Conservation (phyloP, 176 grass and related monocot genomes). For the Musa acuminata region DNA sequence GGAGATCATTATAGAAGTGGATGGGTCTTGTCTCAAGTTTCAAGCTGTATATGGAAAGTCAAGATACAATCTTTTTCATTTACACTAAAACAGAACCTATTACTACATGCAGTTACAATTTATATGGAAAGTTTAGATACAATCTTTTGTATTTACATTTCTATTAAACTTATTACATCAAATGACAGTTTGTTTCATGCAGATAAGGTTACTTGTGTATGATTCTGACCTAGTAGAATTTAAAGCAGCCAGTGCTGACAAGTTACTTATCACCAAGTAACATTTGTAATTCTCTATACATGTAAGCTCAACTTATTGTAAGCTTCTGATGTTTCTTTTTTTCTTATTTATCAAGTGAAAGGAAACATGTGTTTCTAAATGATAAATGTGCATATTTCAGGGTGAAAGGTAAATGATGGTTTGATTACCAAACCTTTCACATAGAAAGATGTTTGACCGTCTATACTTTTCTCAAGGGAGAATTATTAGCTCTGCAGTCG, state of each 20-base stretch:
- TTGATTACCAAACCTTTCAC: not conserved
- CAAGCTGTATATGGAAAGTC: no score
- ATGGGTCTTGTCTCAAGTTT: no score
- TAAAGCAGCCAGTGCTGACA: slow-evolving; percentile 35
- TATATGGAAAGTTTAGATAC: not conserved
- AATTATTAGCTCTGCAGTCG: not conserved
- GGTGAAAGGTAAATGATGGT: slow-evolving; percentile 35
- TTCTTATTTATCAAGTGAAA: slow-evolving; percentile 14
- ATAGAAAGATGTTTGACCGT: not conserved
- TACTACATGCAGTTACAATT: not conserved
- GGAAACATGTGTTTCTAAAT: not conserved
- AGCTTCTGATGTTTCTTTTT: not conserved
- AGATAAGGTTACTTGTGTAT: slow-evolving; percentile 61
- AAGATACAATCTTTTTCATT: no score
- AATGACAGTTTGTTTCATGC: slow-evolving; percentile 22
- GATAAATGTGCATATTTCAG: slow-evolving; percentile 27
- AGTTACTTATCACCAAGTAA: slow-evolving; percentile 36
- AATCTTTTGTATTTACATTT: not conserved
- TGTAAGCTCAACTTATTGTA: slow-evolving; percentile 34
- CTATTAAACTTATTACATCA: not conserved
- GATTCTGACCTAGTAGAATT: slow-evolving; percentile 32
- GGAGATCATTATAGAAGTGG: no score
- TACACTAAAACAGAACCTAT: not conserved
- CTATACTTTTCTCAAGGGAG: not conserved
- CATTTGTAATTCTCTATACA: slow-evolving; percentile 31